phyloP scores from a whole-genome alignment of 768 basidiomycete genomes.

The Mycena galopus region DNA sequence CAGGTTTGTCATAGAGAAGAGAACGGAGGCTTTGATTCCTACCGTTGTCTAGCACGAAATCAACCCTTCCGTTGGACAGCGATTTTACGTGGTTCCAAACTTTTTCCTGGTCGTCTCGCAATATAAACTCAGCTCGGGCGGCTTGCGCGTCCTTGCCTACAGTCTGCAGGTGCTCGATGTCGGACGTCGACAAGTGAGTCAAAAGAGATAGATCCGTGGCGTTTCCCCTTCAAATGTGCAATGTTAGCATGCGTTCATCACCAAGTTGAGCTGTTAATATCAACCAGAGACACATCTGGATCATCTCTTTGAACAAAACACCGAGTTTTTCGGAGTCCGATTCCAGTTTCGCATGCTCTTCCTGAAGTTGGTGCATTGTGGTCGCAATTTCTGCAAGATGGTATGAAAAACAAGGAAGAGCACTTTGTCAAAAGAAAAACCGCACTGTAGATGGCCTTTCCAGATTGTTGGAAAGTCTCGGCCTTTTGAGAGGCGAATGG shows the following conservation, averaged over 20 bases:
- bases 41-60: constrained; percentile 96
- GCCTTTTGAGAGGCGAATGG: constrained; percentile 88
- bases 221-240: constrained; percentile 78
- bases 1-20: constrained; percentile 5
- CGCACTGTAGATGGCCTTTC: constrained; percentile 82
- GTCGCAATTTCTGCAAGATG: constrained; percentile 74
- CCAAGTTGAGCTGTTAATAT: constrained; percentile 26
- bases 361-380: constrained; percentile 76
- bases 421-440: constrained; percentile 24
- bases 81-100: constrained; percentile 81
- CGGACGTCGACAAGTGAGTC: constrained; percentile 84
- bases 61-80: constrained; percentile 70
- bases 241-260: not conserved
- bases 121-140: constrained; percentile 82
- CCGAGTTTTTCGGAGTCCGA: constrained; percentile 67
- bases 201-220: constrained; percentile 96
- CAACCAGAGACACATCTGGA: constrained; percentile 91
- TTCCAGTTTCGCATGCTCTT: constrained; percentile 57
- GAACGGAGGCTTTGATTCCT: constrained; percentile 25
- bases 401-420: constrained; percentile 3
- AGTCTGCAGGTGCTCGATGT: constrained; percentile 86
- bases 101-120: constrained; percentile 83
- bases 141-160: constrained; percentile 87
- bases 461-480: constrained; percentile 85
- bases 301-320: constrained; percentile 85